Conservation (phyloP, 352 stramenopile genomes). For the Blastocystis sp. region DNA sequence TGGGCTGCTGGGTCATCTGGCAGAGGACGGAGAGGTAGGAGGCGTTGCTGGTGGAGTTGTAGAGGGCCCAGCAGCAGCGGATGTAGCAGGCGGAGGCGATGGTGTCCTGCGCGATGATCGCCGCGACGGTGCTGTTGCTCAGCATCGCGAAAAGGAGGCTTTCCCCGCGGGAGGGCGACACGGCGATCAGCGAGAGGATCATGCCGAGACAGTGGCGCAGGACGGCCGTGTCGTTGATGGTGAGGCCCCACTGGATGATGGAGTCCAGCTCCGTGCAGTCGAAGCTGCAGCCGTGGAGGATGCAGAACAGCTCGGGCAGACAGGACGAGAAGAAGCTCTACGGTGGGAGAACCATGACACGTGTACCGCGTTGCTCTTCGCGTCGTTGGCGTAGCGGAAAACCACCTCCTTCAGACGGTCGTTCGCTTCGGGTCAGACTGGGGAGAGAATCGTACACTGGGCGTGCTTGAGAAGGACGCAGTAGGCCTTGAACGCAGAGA, state of each 20-base stretch:
- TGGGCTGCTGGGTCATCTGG: neutral
- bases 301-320: conserved; percentile 13
- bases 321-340: neutral
- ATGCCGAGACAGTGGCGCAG: conserved; percentile 34
- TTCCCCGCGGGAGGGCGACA: neutral
- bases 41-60: neutral
- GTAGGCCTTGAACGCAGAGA: conserved; percentile 16
- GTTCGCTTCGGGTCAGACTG: neutral
- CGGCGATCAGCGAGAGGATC: neutral
- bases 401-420: neutral
- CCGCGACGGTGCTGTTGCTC: neutral
- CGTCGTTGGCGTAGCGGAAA: neutral
- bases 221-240: neutral
- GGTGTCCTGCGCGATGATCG: neutral
- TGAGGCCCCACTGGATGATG: conserved; percentile 3
- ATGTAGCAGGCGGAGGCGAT: neutral
- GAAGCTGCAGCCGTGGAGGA: neutral
- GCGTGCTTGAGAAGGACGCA: neutral
- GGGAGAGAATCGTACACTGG: neutral
- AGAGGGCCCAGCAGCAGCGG: neutral
- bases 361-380: neutral
- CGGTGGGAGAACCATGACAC: neutral
- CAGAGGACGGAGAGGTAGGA: neutral
- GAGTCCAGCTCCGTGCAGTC: conserved; percentile 9
- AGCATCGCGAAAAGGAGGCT: neutral